Conservation (phyloP, 768 basidiomycete species). For the Coprinopsis sp. region DNA sequence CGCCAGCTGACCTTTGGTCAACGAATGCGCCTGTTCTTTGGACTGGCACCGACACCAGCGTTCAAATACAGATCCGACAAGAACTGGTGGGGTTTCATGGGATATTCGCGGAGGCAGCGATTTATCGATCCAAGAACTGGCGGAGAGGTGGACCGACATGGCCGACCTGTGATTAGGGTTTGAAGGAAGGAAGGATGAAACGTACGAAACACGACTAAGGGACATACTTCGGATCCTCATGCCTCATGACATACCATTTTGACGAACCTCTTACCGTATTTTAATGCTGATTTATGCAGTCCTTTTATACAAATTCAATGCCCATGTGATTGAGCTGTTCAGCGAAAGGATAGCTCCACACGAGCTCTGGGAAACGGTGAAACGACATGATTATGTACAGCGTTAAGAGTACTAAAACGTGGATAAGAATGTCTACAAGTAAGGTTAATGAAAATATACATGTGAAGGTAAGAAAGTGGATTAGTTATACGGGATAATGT, state of each 20-base stretch:
- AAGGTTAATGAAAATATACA: constrained; percentile 1
- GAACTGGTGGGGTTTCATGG: constrained; percentile 53
- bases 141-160: constrained; percentile 50
- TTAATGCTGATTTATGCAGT: no score
- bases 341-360: no score
- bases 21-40: constrained; percentile 51
- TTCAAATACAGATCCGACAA: constrained; percentile 41
- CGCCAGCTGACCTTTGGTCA: constrained; percentile 36
- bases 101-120: constrained; percentile 43
- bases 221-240: background rate
- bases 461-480: constrained; percentile 1
- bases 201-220: background rate
- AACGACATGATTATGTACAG: constrained; percentile 2
- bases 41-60: constrained; percentile 36
- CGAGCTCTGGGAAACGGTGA: background rate
- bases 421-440: no score
- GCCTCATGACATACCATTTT: background rate
- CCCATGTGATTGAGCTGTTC: no score
- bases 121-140: constrained; percentile 49
- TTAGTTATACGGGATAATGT: background rate
- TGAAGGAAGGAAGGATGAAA: constrained; percentile 25
- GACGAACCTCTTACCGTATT: background rate
- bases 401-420: background rate
- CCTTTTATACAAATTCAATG: no score
- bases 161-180: constrained; percentile 48